Evolutionary conservation across 768 basidiomycete genomes (phyloP).

Genomic region (Phylloporus rhodoxanthus): DNA sequence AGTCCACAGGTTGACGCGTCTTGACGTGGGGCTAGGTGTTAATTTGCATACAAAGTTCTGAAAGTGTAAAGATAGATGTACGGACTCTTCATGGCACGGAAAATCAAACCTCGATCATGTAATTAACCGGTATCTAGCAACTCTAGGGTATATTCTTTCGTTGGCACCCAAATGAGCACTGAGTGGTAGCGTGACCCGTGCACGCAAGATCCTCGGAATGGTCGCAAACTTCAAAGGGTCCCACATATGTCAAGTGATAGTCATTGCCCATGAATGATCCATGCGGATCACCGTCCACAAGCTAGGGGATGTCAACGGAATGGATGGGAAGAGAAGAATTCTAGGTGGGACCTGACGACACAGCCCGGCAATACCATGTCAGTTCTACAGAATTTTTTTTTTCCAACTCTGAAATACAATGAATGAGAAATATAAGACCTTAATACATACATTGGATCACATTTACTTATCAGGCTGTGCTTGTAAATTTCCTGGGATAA

Average conservation of each 20-base stretch:
- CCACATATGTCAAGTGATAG: not conserved
- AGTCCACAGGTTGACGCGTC: not conserved
- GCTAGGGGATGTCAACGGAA: no score
- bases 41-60: not conserved
- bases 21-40: not conserved
- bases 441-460: not conserved
- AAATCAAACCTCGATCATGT: slow-evolving; percentile 14
- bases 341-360: no score
- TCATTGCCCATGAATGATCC: not conserved
- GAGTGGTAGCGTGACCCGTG: no score
- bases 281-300: not conserved
- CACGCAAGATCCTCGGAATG: no score
- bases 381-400: no score
- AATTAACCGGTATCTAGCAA: slow-evolving; percentile 5
- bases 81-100: slow-evolving; percentile 1
- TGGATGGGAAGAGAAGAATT: no score
- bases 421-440: not conserved
- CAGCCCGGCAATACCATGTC: no score
- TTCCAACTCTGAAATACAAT: not conserved
- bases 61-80: slow-evolving; percentile 2
- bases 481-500: no score
- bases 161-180: not conserved
- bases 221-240: not conserved
- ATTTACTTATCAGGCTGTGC: no score
- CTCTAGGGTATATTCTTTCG: not conserved